Evolutionary conservation across 352 stramenopile species (phyloP).

Genomic region (Globisporangium carolinianum): DNA sequence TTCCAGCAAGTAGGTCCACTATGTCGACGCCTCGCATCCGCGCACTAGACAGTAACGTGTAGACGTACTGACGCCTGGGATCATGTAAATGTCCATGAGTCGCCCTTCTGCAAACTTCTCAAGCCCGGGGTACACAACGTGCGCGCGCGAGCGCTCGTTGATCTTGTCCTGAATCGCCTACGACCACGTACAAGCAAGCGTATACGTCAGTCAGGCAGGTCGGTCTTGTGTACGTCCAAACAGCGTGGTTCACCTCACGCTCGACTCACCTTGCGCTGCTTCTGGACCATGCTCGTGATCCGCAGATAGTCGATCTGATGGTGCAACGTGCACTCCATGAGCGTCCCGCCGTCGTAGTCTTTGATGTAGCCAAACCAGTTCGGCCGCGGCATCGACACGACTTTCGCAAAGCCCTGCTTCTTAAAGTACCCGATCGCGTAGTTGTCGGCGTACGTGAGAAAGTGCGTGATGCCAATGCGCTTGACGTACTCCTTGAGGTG

Average conservation of each 20-base stretch:
- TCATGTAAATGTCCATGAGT: constrained; percentile 84
- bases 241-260: background rate
- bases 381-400: constrained; percentile 72
- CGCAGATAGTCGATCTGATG: constrained; percentile 96
- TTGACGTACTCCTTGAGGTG: constrained; percentile 98
- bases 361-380: constrained; percentile 99
- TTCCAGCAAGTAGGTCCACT: no score
- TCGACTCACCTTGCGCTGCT: constrained; percentile 88
- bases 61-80: constrained; percentile 80
- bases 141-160: constrained; percentile 58
- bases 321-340: constrained; percentile 99
- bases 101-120: constrained; percentile 69
- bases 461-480: constrained; percentile 87
- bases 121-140: constrained; percentile 71
- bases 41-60: background rate
- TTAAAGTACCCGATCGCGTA: constrained; percentile 99
- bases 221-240: constrained; percentile 9
- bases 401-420: constrained; percentile 94
- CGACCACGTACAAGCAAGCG: background rate
- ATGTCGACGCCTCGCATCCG: background rate
- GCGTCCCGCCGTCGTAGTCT: constrained; percentile 98
- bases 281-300: constrained; percentile 92
- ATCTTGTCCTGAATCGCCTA: constrained; percentile 83
- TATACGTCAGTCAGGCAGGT: background rate
- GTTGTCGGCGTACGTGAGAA: constrained; percentile 99